Conservation (phyloP, 129 eudicot species). For the Artemisia annua region DNA sequence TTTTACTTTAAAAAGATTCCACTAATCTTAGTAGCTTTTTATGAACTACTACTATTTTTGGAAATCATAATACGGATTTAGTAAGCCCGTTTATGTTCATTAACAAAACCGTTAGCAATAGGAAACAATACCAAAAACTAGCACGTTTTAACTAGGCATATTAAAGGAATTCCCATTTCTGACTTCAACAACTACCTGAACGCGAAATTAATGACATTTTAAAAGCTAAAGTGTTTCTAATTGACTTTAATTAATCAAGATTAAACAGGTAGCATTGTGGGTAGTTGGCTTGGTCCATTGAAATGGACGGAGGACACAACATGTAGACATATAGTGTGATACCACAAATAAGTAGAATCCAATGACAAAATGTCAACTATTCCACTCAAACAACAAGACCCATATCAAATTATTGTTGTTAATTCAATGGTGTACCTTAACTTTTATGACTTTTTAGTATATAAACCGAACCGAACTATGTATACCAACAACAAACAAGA, state of each 20-base stretch:
- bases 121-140: not conserved
- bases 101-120: not conserved
- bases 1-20: not conserved
- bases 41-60: not conserved
- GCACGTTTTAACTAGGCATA: too few species aligned
- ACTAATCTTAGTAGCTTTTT: not conserved
- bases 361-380: slow-evolving; percentile 22
- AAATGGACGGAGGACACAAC: slow-evolving; percentile 32
- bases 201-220: too few species aligned
- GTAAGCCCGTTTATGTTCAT: not conserved
- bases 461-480: not conserved
- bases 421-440: slow-evolving; percentile 6
- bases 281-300: slow-evolving; percentile 19
- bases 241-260: not conserved
- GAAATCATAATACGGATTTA: not conserved
- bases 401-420: not conserved
- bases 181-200: too few species aligned
- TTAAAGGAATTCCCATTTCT: too few species aligned
- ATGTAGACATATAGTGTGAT: slow-evolving; percentile 21
- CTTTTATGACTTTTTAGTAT: not conserved
- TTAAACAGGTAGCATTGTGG: not conserved
- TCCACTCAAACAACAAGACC: slow-evolving; percentile 7
- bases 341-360: slow-evolving; percentile 21
- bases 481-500: too few species aligned
- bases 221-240: too few species aligned